Percentiles rank a stretch among this genome's conserved stretches.
These are phyloP conservation scores for Trichoderma aggressivum DNA, from an alignment of 2,329 filamentous ascomycete species.

Conservation along the genomic window DNA sequence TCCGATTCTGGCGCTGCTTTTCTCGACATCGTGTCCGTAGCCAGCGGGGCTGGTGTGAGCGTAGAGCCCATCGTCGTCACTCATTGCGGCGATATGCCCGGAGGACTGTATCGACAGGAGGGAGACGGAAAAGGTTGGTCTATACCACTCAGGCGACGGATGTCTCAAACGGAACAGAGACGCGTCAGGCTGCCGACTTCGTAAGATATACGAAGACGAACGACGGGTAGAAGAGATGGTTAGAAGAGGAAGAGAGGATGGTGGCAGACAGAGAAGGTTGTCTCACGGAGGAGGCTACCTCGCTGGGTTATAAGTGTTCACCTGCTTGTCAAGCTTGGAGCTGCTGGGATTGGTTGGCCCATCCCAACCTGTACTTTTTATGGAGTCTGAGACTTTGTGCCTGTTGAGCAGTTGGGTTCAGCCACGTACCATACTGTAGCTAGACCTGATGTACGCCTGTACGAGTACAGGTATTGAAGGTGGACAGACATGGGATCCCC, in stretches of 20 bases:
- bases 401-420: not conserved
- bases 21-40: slow-evolving; percentile 21
- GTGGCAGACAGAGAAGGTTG: not conserved
- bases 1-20: slow-evolving; percentile 18
- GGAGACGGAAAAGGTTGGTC: not conserved
- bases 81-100: not conserved
- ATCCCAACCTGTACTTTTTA: not conserved
- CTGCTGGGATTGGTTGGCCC: not conserved
- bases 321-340: not conserved
- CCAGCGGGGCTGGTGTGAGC: not conserved
- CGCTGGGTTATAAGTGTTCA: not conserved
- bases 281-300: not conserved
- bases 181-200: not conserved
- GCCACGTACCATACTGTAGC: not conserved
- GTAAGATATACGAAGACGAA: not conserved
- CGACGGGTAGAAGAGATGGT: not conserved
- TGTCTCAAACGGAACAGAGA: not conserved
- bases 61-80: slow-evolving; percentile 15
- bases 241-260: not conserved
- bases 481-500: slow-evolving; percentile 4
- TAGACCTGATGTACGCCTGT: not conserved
- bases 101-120: not conserved
- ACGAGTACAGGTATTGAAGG: not conserved
- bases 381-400: not conserved
- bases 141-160: not conserved